Base-by-base conservation (phyloP, 2,329 filamentous ascomycete genomes). In the Aureobasidium sp. region DNA sequence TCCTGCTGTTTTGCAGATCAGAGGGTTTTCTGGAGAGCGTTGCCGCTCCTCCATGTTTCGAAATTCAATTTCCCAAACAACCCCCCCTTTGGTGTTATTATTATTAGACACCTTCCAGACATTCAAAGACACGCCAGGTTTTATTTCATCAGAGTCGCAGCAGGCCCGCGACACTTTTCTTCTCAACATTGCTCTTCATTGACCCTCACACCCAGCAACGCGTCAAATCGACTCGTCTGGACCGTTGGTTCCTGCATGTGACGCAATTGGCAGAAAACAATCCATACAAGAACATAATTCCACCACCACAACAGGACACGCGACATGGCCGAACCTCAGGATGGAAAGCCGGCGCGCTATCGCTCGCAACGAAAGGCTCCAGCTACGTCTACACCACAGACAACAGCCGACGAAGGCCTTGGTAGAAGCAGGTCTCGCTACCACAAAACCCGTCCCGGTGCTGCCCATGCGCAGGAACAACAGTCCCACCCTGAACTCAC, bases 341-440 rank as follows among this genome's bases (percentile, higher is more conserved):
- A 60, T 1, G 36, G 15, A 58, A 84, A 82, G 68, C 79, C 83
- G 69, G 82, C 82, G 61, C 79, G 84, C 46, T 86, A 86, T 72
- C 77, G 82, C 66, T 83, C 82, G 34, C 81, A 85, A 61, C 75
- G 84, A 63, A 77, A 77, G 65, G 75, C 74, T 26, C 73, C 76
- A 60, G 44, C 62, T 59, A 42, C 58, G 27, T 36, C 51, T 8
- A 47, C 62, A 17, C 34, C 63, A 15, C 37, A 55, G 15, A 46
- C 56, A 13, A 17, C 41, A 42, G 32, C 63, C 27, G 59, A 63
- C 44, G 26, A 41, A 8, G 57, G 46, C 8, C 15, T 60, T 13
- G 46, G 46, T 32, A 64, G 65, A 51, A 64, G 60, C 63, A 63
- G 64, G 47, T 67, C 64, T 47, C 64, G 65, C 20, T 67, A 67